These are phyloP conservation scores for Fusarium verrucosum DNA, from an alignment of 2,329 filamentous ascomycete genomes.

Conservation along the genomic window DNA sequence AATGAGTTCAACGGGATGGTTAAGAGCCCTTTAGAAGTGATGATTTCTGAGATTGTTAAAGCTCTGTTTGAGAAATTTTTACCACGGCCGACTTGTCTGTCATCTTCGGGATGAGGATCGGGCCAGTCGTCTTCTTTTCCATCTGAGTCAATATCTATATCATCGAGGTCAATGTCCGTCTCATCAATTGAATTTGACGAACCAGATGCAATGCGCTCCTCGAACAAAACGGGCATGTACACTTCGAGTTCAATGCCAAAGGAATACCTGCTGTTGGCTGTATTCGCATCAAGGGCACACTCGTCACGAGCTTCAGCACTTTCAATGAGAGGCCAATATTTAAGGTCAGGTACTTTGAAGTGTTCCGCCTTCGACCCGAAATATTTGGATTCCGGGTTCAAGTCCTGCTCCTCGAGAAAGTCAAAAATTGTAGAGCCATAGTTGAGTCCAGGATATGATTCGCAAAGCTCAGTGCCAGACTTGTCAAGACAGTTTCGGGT, in stretches of 20 bases:
- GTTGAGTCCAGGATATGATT: not conserved
- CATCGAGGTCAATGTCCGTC: no score
- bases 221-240: slow-evolving; percentile 1
- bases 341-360: slow-evolving; percentile 9
- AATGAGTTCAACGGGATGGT: not conserved
- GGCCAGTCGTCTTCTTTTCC: not conserved
- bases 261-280: slow-evolving; percentile 15
- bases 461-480: not conserved
- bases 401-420: not conserved
- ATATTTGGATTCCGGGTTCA: not conserved
- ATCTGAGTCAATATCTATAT: not conserved
- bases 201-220: not conserved
- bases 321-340: slow-evolving; percentile 1
- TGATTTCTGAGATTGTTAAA: not conserved
- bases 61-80: not conserved
- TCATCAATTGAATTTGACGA: no score
- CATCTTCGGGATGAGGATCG: slow-evolving; percentile 16
- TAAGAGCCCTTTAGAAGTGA: not conserved
- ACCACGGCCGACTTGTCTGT: not conserved
- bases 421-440: not conserved
- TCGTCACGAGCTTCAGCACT: not conserved
- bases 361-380: not conserved
- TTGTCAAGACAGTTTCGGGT: not conserved
- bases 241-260: slow-evolving; percentile 38
- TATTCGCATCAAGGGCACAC: not conserved